Conservation (phyloP, 106 monocot genomes). For the Dendrobium huoshanense region DNA sequence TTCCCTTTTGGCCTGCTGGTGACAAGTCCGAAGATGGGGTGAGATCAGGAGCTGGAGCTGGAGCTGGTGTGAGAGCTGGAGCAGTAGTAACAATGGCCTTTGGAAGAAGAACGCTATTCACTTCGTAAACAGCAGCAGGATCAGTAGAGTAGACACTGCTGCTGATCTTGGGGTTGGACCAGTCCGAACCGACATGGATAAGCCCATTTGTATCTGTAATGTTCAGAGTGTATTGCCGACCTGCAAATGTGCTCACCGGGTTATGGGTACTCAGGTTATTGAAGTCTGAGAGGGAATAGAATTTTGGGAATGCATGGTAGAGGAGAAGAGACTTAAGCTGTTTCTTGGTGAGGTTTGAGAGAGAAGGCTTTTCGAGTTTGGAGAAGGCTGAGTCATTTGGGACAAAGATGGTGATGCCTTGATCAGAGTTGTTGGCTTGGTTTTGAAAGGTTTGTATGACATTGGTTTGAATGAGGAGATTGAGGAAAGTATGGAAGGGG, state of each 20-base stretch:
- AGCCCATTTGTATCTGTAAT: conserved; percentile 51
- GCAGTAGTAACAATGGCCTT: conserved; percentile 49
- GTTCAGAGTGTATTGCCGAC: conserved; percentile 63
- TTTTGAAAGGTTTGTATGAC: conserved; percentile 76
- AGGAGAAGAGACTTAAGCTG: conserved; percentile 78
- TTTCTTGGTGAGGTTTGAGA: conserved; percentile 65
- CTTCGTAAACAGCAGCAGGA: conserved; percentile 71
- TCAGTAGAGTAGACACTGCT: conserved; percentile 72
- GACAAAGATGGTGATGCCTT: conserved; percentile 86
- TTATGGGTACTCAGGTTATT: conserved; percentile 48
- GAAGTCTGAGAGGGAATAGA: conserved; percentile 81
- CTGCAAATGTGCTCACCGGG: conserved; percentile 62
- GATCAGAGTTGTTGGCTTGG: conserved; percentile 73
- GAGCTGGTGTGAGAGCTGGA: conserved; percentile 50
- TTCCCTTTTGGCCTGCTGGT: background rate
- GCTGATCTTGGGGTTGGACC: conserved; percentile 64
- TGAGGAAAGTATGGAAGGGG: conserved; percentile 80
- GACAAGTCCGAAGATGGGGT: background rate
- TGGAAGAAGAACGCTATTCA: conserved; percentile 64
- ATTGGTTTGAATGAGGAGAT: conserved; percentile 56
- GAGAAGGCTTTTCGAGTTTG: conserved; percentile 46
- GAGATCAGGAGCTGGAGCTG: conserved; percentile 35
- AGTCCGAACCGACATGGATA: conserved; percentile 41
- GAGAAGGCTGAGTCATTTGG: conserved; percentile 77
- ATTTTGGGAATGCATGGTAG: conserved; percentile 73